Conservation (phyloP, 305 asterid species). For the Euphrasia arctica region DNA sequence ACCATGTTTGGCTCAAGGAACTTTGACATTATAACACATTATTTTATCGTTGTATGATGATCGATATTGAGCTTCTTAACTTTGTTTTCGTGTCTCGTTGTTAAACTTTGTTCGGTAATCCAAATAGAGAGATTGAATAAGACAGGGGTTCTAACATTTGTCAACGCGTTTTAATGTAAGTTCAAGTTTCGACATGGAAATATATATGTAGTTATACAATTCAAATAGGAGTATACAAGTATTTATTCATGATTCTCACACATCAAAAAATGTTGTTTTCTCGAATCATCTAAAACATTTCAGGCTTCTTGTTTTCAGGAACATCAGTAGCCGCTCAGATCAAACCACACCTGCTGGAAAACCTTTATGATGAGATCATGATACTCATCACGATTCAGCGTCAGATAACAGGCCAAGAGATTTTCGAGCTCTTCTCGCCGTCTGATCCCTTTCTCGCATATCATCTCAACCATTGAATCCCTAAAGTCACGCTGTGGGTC, state of each 20-base stretch:
- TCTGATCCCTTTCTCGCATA: constrained; percentile 47
- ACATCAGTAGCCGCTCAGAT: constrained; percentile 37
- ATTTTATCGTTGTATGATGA: constrained; percentile 19
- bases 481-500: constrained; percentile 70
- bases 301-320: constrained; percentile 27
- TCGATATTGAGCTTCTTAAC: constrained; percentile 1
- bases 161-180: neutral
- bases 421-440: constrained; percentile 69
- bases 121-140: neutral
- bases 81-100: constrained; percentile 4
- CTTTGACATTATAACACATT: constrained; percentile 17
- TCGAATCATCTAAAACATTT: neutral
- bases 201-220: neutral
- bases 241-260: neutral
- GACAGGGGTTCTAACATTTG: too few species aligned
- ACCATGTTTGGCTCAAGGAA: constrained; percentile 17
- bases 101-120: constrained; percentile 1
- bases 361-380: constrained; percentile 80
- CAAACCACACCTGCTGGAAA: constrained; percentile 78
- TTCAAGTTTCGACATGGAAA: neutral
- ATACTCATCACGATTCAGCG: constrained; percentile 61
- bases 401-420: constrained; percentile 81
- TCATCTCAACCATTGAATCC: constrained; percentile 93
- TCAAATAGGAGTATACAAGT: neutral
- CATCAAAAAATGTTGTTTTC: too few species aligned